These are phyloP conservation scores for Cynara cardunculus DNA, from an alignment of 129 eudicot genomes.

Conservation along the genomic window DNA sequence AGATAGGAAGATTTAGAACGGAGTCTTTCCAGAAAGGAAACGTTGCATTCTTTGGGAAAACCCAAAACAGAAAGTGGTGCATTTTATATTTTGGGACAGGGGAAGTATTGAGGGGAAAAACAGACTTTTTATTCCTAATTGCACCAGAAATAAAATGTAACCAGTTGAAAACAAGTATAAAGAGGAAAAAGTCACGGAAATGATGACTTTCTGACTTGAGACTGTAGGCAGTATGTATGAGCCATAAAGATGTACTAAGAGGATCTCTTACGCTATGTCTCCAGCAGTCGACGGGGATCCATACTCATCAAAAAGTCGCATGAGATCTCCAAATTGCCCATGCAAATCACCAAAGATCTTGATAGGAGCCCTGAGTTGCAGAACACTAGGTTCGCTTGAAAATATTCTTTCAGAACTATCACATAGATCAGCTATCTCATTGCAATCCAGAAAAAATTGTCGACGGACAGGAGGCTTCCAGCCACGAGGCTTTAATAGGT, in stretches of 20 bases:
- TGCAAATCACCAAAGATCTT: conserved; percentile 99
- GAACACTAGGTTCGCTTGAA: conserved; percentile 91
- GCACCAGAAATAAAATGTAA: neutral
- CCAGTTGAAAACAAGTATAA: neutral
- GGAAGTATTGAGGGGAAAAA: neutral
- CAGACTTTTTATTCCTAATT: neutral
- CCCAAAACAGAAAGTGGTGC: neutral
- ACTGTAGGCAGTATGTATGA: neutral
- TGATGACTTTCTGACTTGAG: neutral
- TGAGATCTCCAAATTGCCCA: conserved; percentile 98
- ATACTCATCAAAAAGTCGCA: conserved; percentile 98
- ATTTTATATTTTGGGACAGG: neutral
- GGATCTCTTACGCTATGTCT: conserved; percentile 85
- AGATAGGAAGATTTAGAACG: neutral
- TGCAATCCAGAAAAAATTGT: conserved; percentile 93
- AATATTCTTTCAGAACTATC: conserved; percentile 96
- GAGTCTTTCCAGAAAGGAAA: neutral
- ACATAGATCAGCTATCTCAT: conserved; percentile 97
- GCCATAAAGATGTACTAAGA: conserved; percentile 3
- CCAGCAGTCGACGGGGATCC: conserved; percentile 99
- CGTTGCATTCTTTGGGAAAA: neutral
- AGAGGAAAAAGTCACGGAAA: neutral
- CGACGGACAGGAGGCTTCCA: conserved; percentile 99
- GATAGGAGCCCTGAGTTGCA: conserved; percentile 93
- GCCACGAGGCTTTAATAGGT: conserved; percentile 95